Base-by-base conservation (phyloP, 1,284 basidiomycete species). In the Tylopilus sp. region DNA sequence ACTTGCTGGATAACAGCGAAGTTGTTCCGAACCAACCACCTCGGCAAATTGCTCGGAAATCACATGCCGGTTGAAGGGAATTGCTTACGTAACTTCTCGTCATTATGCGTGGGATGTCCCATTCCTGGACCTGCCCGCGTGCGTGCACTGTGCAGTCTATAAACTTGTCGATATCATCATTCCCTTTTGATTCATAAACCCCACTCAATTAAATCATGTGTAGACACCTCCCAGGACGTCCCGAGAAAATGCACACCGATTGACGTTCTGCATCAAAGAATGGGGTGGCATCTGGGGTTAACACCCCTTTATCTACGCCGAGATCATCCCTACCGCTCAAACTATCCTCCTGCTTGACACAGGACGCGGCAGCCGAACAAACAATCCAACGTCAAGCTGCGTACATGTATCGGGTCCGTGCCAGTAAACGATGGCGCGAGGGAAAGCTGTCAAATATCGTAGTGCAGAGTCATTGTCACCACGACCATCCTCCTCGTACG, bases 401-500 rank as follows among this genome's bases (percentile, higher is more conserved):
- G 76, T 52, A 62, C 70, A 37, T 81, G 77, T 63, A 67, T 81
- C 40, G 78, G 81, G 58, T 71, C 68, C 15, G 68, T 74, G 2
- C 54, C 54, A 0, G 56, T 79, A n/a, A 54, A 59, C 7, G 74
- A 75, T 46, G 79, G 79, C 54, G 65, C 54, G 63, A 58, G 4
- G 71, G 71, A 5, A 59, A 48, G 31, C 59, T 75, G 68, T 58
- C 61, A 29, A 81, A 81, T 51, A 57, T 76, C 21, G 70, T 80
- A 7, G 73, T 74, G 13, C 65, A 72, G 37, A 78, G 71, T 19
- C 79, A 81, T 59, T 79, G 76, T 48, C 78, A 80, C 52, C 79
- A 79, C 53, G 78, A 81, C 55, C 78, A 80, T 55, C 81, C 81
- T 55, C 81, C 81, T 36, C 64, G 77, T 80, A 61, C 49, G 76